Conservation (phyloP, 1,284 basidiomycete species). For the Fomes fomentarius region DNA sequence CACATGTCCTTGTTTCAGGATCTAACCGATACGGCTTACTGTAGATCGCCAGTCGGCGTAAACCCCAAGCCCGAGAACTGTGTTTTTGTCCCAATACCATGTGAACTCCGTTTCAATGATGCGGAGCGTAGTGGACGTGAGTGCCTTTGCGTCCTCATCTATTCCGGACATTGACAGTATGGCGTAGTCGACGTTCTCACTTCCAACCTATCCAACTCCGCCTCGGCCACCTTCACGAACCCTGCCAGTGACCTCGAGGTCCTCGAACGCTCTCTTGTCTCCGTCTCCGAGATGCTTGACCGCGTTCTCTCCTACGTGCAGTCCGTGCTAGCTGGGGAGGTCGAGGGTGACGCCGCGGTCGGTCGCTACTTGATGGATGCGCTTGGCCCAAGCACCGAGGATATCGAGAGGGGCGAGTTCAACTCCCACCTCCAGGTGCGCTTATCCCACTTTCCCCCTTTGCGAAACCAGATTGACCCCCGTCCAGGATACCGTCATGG, state of each 20-base stretch:
- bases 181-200: constrained; percentile 76
- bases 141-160: constrained; percentile 38
- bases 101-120: constrained; percentile 80
- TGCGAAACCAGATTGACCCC: not conserved
- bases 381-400: constrained; percentile 68
- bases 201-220: constrained; percentile 40
- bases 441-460: not conserved
- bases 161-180: not conserved
- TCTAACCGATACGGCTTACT: constrained; percentile 8
- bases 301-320: constrained; percentile 88
- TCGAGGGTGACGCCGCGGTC: constrained; percentile 84
- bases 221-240: constrained; percentile 52
- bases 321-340: constrained; percentile 78
- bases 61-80: constrained; percentile 90
- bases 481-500: constrained; percentile 86
- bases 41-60: constrained; percentile 82
- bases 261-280: constrained; percentile 73
- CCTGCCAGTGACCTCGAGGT: constrained; percentile 65
- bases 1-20: not conserved
- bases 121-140: constrained; percentile 84
- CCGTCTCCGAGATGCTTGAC: constrained; percentile 81
- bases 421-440: constrained; percentile 74
- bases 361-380: constrained; percentile 95
- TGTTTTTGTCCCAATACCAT: constrained; percentile 88
- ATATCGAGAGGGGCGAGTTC: constrained; percentile 75